Evolutionary conservation across 345 rosid species (phyloP).

Genomic region (Eucalyptus virginea): DNA sequence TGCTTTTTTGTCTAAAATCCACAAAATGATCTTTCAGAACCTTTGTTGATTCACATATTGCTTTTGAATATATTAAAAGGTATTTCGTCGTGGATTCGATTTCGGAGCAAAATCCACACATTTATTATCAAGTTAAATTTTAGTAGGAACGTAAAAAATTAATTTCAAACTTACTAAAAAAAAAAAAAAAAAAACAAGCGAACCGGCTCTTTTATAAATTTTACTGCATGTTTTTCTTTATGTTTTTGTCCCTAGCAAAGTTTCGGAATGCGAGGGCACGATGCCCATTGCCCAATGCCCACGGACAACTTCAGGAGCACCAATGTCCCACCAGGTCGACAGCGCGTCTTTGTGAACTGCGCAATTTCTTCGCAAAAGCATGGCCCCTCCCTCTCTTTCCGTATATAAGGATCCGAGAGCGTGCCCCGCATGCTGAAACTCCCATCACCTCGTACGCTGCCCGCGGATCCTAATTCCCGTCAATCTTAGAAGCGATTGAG

Average conservation of each 20-base stretch:
- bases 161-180: not conserved
- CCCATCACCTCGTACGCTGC: not conserved
- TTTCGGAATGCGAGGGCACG: not conserved
- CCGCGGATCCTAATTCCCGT: not conserved
- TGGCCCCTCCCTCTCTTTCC: not conserved
- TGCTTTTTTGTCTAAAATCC: not conserved
- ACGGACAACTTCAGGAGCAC: not conserved
- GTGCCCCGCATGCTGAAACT: not conserved
- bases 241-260: not conserved
- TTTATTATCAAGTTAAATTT: not conserved
- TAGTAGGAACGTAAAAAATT: not conserved
- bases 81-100: rapidly evolving
- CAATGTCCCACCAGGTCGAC: not conserved
- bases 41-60: not conserved
- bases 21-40: not conserved
- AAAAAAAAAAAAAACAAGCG: too few species aligned
- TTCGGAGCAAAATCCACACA: not conserved
- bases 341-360: not conserved
- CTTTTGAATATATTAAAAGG: too few species aligned
- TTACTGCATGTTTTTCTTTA: too few species aligned
- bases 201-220: not conserved
- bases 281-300: not conserved
- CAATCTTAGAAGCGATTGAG: not conserved
- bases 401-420: not conserved
- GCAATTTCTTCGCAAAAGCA: not conserved